phyloP scores from a whole-genome alignment of 2,329 filamentous ascomycete genomes.

The Colletotrichum sp. region DNA sequence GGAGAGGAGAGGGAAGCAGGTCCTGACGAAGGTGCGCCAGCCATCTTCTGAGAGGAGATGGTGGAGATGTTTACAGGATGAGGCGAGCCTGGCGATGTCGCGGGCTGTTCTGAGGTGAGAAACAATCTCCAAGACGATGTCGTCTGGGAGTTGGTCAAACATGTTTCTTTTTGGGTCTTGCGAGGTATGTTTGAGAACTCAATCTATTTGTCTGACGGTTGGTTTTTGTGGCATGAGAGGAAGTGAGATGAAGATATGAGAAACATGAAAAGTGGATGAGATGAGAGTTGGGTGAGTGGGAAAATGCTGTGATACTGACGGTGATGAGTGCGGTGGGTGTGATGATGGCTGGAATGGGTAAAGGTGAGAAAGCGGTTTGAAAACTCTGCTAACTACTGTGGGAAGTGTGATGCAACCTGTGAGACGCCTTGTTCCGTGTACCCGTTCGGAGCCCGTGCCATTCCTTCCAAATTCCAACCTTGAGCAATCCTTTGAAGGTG shows the following conservation, averaged over 20 bases:
- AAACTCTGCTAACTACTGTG: slow-evolving; percentile 1
- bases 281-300: neutral
- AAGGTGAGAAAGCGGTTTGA: neutral
- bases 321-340: neutral
- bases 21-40: slow-evolving; percentile 55
- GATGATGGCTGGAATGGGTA: neutral
- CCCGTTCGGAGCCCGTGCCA: neutral
- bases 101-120: slow-evolving; percentile 52
- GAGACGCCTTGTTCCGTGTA: neutral
- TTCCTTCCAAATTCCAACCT: neutral
- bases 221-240: slow-evolving; percentile 2
- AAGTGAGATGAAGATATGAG: neutral
- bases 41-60: slow-evolving; percentile 44
- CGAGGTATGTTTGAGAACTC: neutral
- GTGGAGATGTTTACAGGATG: slow-evolving; percentile 43
- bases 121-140: slow-evolving; percentile 55
- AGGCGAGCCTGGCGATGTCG: slow-evolving; percentile 48
- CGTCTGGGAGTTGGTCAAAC: slow-evolving; percentile 51
- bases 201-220: slow-evolving; percentile 2
- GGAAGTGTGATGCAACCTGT: neutral
- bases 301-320: neutral
- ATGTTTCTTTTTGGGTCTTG: neutral
- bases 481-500: neutral
- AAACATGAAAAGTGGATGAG: neutral
- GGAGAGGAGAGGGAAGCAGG: slow-evolving; percentile 46